phyloP scores from a whole-genome alignment of 1,284 basidiomycete genomes.

The Malassezia restricta region DNA sequence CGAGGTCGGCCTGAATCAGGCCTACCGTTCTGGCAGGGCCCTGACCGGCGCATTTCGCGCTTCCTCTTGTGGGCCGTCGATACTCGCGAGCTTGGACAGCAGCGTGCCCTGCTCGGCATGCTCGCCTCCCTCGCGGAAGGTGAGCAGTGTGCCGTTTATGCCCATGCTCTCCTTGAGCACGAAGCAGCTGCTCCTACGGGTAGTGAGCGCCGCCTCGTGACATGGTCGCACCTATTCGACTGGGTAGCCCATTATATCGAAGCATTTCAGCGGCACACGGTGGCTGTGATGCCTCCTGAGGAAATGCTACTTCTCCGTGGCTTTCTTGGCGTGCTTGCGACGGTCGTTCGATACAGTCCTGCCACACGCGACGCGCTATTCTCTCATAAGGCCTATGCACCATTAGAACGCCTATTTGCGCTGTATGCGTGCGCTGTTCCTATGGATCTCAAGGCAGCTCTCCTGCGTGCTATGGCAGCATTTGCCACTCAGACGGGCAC shows the following conservation, averaged over 20 bases:
- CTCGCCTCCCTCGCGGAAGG: constrained; percentile 37
- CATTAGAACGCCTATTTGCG: constrained; percentile 61
- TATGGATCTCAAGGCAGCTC: constrained; percentile 77
- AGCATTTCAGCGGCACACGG: constrained; percentile 19
- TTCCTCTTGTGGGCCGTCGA: constrained; percentile 45
- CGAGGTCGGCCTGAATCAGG: constrained; percentile 32
- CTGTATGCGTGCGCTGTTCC: constrained; percentile 49
- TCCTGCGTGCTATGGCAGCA: constrained; percentile 70
- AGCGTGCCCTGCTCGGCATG: constrained; percentile 42
- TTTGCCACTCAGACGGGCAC: constrained; percentile 50
- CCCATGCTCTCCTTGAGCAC: constrained; percentile 33
- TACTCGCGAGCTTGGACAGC: constrained; percentile 38
- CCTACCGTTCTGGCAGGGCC: constrained; percentile 34
- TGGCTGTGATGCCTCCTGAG: constrained; percentile 54
- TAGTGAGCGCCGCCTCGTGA: constrained; percentile 31
- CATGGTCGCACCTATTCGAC: constrained; percentile 41
- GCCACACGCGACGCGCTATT: constrained; percentile 68
- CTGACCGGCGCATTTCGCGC: constrained; percentile 48
- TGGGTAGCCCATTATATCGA: constrained; percentile 45
- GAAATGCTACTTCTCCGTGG: constrained; percentile 67
- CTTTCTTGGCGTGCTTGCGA: constrained; percentile 67
- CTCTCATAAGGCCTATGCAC: constrained; percentile 58
- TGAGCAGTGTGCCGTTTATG: constrained; percentile 37
- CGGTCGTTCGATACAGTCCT: constrained; percentile 65
- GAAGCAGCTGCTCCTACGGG: constrained; percentile 18